A percentile compares a stretch with the other conserved stretches of the same genome.
Evolutionary conservation across 257 asterid species (phyloP).

Genomic region (Solanum rostratum): DNA sequence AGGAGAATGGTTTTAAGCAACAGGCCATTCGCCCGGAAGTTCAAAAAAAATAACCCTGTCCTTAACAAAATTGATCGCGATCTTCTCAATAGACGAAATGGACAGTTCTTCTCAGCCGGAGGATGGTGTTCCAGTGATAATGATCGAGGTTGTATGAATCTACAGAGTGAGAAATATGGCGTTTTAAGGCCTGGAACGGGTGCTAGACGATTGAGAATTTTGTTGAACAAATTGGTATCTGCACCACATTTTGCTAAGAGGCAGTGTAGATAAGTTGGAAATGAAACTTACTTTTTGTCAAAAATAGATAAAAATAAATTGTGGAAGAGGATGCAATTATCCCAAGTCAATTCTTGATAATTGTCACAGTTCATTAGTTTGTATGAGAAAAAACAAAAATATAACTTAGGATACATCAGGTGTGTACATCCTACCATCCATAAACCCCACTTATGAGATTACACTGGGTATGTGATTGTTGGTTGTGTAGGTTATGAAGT

Average conservation of each 20-base stretch:
- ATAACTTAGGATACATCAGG: background rate
- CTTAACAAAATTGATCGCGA: conserved; percentile 65
- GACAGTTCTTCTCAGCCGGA: conserved; percentile 42
- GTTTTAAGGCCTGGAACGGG: conserved; percentile 62
- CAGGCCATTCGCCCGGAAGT: conserved; percentile 74
- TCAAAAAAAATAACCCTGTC: conserved; percentile 59
- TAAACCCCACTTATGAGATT: background rate
- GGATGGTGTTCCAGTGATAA: conserved; percentile 52
- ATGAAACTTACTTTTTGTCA: background rate
- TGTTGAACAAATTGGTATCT: conserved; percentile 36
- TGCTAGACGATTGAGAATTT: conserved; percentile 45
- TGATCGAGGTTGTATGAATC: conserved; percentile 17
- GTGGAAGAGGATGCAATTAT: background rate
- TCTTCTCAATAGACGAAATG: conserved; percentile 35
- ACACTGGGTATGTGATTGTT: background rate
- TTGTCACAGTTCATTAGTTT: background rate
- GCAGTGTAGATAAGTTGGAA: conserved; percentile 36
- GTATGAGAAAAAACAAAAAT: background rate
- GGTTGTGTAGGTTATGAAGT: background rate
- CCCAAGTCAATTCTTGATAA: background rate
- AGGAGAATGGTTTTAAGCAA: conserved; percentile 55
- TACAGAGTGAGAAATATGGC: conserved; percentile 56
- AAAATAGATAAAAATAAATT: background rate
- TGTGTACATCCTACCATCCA: background rate
- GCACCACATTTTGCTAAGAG: conserved; percentile 21